phyloP scores from a whole-genome alignment of 2,329 filamentous ascomycete species.

The Setomelanomma holmii region DNA sequence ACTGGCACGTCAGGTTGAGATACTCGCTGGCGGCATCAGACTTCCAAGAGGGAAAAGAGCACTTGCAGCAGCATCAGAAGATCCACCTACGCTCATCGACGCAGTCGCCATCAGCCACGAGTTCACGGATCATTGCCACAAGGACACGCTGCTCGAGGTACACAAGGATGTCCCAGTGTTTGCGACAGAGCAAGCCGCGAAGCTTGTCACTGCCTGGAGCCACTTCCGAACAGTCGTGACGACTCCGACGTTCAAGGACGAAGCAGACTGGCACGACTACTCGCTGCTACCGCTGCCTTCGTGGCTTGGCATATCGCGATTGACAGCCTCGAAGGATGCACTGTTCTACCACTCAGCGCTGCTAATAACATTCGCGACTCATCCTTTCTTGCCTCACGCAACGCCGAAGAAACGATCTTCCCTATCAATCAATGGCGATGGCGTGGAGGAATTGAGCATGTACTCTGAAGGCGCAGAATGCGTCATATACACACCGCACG shows the following conservation, averaged over 20 bases:
- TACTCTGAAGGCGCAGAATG: constrained; percentile 55
- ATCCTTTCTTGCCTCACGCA: constrained; percentile 32
- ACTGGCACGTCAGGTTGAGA: constrained; percentile 60
- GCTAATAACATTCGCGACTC: constrained; percentile 61
- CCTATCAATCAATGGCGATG: constrained; percentile 40
- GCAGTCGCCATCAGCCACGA: constrained; percentile 68
- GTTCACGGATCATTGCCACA: constrained; percentile 73
- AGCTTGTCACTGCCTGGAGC: constrained; percentile 63
- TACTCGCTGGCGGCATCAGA: constrained; percentile 41
- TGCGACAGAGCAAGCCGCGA: constrained; percentile 65
- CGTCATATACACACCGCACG: constrained; percentile 70
- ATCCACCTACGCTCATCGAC: constrained; percentile 58
- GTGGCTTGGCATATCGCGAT: constrained; percentile 68
- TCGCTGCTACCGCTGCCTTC: constrained; percentile 58
- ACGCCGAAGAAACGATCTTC: constrained; percentile 41
- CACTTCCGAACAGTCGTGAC: constrained; percentile 65
- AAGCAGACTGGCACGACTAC: constrained; percentile 55
- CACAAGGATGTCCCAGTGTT: constrained; percentile 63
- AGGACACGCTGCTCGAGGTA: constrained; percentile 65
- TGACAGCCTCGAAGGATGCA: constrained; percentile 62
- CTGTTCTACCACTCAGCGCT: constrained; percentile 67
- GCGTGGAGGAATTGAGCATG: constrained; percentile 23
- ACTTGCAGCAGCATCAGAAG: constrained; percentile 16
- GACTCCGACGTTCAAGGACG: constrained; percentile 54
- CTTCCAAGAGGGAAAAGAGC: constrained; percentile 21